phyloP scores from a whole-genome alignment of 495 filamentous ascomycete genomes.

The Aspergillus haitiensis region DNA sequence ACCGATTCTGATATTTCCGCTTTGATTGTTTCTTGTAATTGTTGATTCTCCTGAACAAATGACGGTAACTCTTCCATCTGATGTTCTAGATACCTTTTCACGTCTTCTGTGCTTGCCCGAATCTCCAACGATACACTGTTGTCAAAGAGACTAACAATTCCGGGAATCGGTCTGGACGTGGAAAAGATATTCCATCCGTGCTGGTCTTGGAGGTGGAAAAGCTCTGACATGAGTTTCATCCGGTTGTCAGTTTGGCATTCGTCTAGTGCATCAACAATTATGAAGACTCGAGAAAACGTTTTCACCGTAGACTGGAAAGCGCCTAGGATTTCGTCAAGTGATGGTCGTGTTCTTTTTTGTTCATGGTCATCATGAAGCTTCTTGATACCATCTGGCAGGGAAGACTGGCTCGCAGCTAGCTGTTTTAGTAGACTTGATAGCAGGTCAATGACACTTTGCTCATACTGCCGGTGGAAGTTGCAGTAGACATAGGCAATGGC shows the following conservation, averaged over 20 bases:
- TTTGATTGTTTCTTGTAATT: constrained; percentile 33
- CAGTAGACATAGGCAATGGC: constrained; percentile 43
- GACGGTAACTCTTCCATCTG: constrained; percentile 24
- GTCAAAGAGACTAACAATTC: constrained; percentile 19
- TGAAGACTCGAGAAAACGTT: constrained; percentile 23
- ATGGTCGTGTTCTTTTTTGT: constrained; percentile 24
- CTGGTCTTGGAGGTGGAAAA: constrained; percentile 18
- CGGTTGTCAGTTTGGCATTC: constrained; percentile 23
- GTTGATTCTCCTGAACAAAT: constrained; percentile 17
- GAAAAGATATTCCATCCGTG: constrained; percentile 19
- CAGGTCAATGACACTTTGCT: constrained; percentile 18
- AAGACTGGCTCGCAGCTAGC: constrained; percentile 17
- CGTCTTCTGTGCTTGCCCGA: constrained; percentile 27
- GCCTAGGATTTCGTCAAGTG: constrained; percentile 30
- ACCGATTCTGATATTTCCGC: constrained; percentile 27
- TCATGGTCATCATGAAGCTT: constrained; percentile 27
- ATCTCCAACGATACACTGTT: constrained; percentile 24
- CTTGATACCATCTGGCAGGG: constrained; percentile 25
- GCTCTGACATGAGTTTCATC: constrained; percentile 14
- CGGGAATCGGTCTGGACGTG: constrained; percentile 29
- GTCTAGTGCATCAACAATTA: constrained; percentile 49
- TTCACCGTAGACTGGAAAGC: constrained; percentile 25
- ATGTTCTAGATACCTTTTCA: constrained; percentile 30
- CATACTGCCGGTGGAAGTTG: constrained; percentile 21
- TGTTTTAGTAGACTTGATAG: constrained; percentile 30